Evolutionary conservation across 129 eudicot species (phyloP).

Genomic region (Pulicaria dysenterica): DNA sequence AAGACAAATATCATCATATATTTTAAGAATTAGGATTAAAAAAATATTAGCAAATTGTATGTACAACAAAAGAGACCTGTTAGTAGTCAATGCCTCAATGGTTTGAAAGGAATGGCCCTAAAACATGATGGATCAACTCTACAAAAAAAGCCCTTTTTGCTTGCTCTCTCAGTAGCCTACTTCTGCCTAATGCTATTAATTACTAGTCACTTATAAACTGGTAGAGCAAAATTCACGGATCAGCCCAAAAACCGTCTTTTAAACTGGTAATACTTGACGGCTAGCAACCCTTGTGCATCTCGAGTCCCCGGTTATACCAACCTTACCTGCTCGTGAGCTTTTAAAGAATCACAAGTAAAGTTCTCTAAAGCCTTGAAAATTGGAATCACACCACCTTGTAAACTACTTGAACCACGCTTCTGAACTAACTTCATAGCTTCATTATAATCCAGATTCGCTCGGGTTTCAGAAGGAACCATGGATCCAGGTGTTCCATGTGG

Average conservation of each 20-base stretch:
- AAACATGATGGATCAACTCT: conserved; percentile 25
- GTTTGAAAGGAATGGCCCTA: conserved; percentile 1
- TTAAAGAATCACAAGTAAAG: conserved; percentile 69
- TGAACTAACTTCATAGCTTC: conserved; percentile 84
- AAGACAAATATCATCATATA: conserved; percentile 7
- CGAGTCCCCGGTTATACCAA: conserved; percentile 25
- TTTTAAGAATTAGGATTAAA: neutral
- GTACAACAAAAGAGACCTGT: neutral
- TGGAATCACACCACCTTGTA: conserved; percentile 91
- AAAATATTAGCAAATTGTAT: neutral
- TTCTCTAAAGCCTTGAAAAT: conserved; percentile 88
- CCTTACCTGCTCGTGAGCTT: conserved; percentile 85
- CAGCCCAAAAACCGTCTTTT: neutral
- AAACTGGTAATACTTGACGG: neutral
- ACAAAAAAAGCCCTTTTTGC: conserved; percentile 11
- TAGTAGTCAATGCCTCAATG: neutral
- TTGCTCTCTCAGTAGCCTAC: neutral
- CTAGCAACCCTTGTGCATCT: neutral
- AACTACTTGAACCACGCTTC: conserved; percentile 74
- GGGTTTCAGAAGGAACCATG: conserved; percentile 63
- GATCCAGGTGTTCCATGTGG: conserved; percentile 46
- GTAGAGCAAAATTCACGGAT: neutral
- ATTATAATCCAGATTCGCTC: conserved; percentile 66
- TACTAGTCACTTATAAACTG: conserved; percentile 2
- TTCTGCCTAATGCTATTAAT: neutral